Base-by-base conservation (phyloP, 2,329 filamentous ascomycete genomes). In the Monosporascus sp. region DNA sequence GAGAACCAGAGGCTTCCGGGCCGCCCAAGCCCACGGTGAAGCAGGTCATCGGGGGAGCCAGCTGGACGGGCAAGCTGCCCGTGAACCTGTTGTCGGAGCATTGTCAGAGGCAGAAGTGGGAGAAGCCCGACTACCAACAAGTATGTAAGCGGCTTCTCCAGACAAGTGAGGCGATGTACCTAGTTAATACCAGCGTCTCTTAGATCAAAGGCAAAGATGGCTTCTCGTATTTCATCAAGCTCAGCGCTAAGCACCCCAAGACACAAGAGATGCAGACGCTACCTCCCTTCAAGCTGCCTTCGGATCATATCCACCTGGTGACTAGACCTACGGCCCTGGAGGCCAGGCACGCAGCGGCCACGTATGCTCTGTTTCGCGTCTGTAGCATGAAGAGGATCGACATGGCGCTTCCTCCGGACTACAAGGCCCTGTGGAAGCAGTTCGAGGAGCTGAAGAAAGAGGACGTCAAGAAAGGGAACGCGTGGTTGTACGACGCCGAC, bases 321-420 rank as follows among this genome's bases (percentile, higher is more conserved):
- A 77, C 80, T 50, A 86, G 89, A 66, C 81, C 89, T 6, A 94
- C 89, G 5, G 85, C 91, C 1, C 79, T 97, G 9, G 94, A 99
- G 74, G 93, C 94, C 20, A 86, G 88, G 54, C 93, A 99, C 74
- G 94, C 95, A 60, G 91, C 92, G 8, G 94, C 94, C 4, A 90
- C 92, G 0, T 97, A 95, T 72, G 89, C 86, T 3, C 79, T 99
- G 8, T 97, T 94, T 67, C 82, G 94, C 48, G 89, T 97, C 3
- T 93, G 89, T 70, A 97, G 88, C 66, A 96, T 95, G 85, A 91
- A 92, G 71, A 97, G 97, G 67, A 83, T 97, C 63, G 90, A 96
- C 67, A 95, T 91, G 76, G 93, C 92, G 74, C 79, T 99, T 59
- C 94, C 94, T 24, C 94, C 94, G 0, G 89, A 88, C 54, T 95